phyloP scores from a whole-genome alignment of 495 filamentous ascomycete genomes.

The Penicillium pancosmium region DNA sequence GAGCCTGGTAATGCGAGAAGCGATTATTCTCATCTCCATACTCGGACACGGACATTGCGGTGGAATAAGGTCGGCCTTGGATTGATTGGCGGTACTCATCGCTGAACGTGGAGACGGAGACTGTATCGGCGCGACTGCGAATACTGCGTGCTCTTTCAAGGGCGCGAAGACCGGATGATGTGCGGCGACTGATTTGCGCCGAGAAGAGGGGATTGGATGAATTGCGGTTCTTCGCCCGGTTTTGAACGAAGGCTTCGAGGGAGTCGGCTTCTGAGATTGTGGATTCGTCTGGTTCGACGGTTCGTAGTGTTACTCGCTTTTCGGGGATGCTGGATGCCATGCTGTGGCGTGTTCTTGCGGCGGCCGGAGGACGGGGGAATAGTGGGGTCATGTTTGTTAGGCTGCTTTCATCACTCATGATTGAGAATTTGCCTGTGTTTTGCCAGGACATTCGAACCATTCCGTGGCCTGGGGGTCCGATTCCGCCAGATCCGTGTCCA shows the following conservation, averaged over 20 bases:
- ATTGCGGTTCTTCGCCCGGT: constrained; percentile 46
- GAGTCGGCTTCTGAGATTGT: constrained; percentile 47
- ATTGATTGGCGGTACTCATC: constrained; percentile 41
- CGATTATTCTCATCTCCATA: constrained; percentile 43
- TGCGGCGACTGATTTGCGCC: constrained; percentile 39
- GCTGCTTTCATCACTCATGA: constrained; percentile 44
- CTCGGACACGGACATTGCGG: constrained; percentile 42
- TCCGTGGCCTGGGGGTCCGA: constrained; percentile 49
- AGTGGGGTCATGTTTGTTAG: constrained; percentile 40
- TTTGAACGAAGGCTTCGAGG: constrained; percentile 49
- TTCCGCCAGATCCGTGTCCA: constrained; percentile 52
- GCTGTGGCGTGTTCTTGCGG: constrained; percentile 32
- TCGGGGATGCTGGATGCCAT: constrained; percentile 35
- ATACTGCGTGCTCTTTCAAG: constrained; percentile 41
- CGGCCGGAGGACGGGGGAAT: constrained; percentile 43
- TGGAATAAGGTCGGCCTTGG: constrained; percentile 42
- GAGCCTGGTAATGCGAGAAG: constrained; percentile 29
- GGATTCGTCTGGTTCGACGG: constrained; percentile 39
- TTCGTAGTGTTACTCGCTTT: constrained; percentile 37
- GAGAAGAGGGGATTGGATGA: constrained; percentile 49
- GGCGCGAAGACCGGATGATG: constrained; percentile 39
- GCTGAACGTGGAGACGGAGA: constrained; percentile 37
- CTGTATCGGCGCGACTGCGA: constrained; percentile 44
- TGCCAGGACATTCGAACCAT: constrained; percentile 53
- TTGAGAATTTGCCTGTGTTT: constrained; percentile 37